Percentiles rank a stretch among this genome's conserved stretches.
Evolutionary conservation across 352 stramenopile genomes (phyloP).

Genomic region (Phytophthora gonapodyides): DNA sequence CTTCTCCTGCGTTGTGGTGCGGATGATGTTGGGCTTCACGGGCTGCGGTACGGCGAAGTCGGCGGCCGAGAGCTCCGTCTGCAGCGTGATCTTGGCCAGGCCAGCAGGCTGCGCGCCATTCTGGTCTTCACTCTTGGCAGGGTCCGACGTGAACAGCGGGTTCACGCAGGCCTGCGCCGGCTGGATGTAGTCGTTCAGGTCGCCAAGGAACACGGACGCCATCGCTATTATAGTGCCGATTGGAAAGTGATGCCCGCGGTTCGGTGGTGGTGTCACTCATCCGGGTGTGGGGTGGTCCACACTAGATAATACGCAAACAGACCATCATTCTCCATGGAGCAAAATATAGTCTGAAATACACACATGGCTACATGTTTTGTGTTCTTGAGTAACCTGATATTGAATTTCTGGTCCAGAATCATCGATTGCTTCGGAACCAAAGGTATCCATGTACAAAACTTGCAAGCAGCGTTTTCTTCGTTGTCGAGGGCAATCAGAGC

Average conservation of each 20-base stretch:
- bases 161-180: slow-evolving; percentile 95
- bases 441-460: too few relatives aligned
- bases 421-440: too few relatives aligned
- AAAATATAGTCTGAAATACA: not conserved
- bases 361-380: too few relatives aligned
- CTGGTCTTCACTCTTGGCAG: slow-evolving; percentile 11
- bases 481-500: too few relatives aligned
- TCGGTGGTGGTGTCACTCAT: not conserved
- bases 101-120: slow-evolving; percentile 26
- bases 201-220: slow-evolving; percentile 92
- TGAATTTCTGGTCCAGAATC: too few relatives aligned
- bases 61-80: slow-evolving; percentile 68
- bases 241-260: slow-evolving; percentile 11
- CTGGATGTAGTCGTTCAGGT: slow-evolving; percentile 95
- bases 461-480: too few relatives aligned
- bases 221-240: slow-evolving; percentile 29
- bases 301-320: slow-evolving; percentile 1
- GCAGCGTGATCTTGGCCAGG: slow-evolving; percentile 74
- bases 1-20: slow-evolving; percentile 74
- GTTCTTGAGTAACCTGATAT: too few relatives aligned
- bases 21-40: slow-evolving; percentile 79
- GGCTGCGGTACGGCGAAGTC: slow-evolving; percentile 54
- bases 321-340: not conserved
- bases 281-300: not conserved
- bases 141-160: slow-evolving; percentile 85